These are phyloP conservation scores for Trichosporon ovoides DNA, from an alignment of 1,284 basidiomycete genomes.

Conservation along the genomic window DNA sequence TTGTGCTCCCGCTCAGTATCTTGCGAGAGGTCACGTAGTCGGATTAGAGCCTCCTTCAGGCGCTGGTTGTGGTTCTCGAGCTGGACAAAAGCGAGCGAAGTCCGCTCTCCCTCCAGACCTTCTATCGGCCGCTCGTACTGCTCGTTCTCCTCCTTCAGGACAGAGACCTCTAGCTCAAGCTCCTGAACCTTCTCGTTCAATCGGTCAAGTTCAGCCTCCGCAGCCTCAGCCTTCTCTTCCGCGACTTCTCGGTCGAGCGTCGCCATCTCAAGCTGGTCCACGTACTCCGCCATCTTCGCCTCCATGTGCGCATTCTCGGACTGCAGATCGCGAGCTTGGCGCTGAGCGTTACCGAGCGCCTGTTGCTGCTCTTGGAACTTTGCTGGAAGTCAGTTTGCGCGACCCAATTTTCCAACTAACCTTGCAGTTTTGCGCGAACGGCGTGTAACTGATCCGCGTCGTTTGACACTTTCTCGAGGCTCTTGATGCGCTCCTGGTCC, in stretches of 20 bases:
- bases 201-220: slow-evolving; percentile 69
- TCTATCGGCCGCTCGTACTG: slow-evolving; percentile 50
- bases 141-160: slow-evolving; percentile 59
- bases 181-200: slow-evolving; percentile 73
- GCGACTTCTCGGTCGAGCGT: slow-evolving; percentile 96
- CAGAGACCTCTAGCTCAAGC: slow-evolving; percentile 75
- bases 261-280: slow-evolving; percentile 89
- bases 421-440: slow-evolving; percentile 75
- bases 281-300: slow-evolving; percentile 60
- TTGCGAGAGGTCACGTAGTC: slow-evolving; percentile 79
- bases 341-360: slow-evolving; percentile 63
- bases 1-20: slow-evolving; percentile 84
- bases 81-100: slow-evolving; percentile 77
- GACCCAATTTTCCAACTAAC: slow-evolving; percentile 24
- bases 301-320: slow-evolving; percentile 61
- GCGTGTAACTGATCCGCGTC: slow-evolving; percentile 83
- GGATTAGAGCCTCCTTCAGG: slow-evolving; percentile 85
- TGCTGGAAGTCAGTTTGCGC: slow-evolving; percentile 44
- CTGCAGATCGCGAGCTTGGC: slow-evolving; percentile 63
- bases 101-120: slow-evolving; percentile 53
- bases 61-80: slow-evolving; percentile 95
- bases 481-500: slow-evolving; percentile 73
- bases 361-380: slow-evolving; percentile 76
- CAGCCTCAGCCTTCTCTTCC: slow-evolving; percentile 82
- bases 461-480: slow-evolving; percentile 74